Conservation (phyloP, 106 monocot genomes). For the Dioscorea alata region DNA sequence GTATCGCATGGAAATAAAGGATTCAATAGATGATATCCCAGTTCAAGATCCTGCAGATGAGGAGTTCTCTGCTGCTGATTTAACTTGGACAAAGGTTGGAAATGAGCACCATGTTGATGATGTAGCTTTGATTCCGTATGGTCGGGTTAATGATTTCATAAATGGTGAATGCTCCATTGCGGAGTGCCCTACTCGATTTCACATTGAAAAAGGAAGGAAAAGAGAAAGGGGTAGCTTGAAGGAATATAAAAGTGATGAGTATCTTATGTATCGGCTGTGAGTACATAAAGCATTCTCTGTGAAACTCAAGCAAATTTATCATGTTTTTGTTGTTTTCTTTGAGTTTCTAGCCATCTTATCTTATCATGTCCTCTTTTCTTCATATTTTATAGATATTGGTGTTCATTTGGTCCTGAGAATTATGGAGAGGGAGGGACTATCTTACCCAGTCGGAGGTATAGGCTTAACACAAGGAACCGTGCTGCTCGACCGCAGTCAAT, state of each 20-base stretch:
- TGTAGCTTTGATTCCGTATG: conserved; percentile 83
- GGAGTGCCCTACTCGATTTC: conserved; percentile 86
- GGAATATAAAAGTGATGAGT: conserved; percentile 78
- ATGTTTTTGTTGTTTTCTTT: not conserved
- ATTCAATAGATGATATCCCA: conserved; percentile 66
- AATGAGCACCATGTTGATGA: conserved; percentile 67
- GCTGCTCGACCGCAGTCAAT: conserved; percentile 96
- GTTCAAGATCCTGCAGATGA: conserved; percentile 76
- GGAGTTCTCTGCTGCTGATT: conserved; percentile 69
- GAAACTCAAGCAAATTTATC: not conserved
- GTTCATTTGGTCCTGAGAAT: conserved; percentile 98
- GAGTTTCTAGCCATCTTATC: no score
- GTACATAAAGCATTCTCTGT: conserved; percentile 12
- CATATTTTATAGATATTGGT: conserved; percentile 70
- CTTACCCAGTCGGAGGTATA: conserved; percentile 76
- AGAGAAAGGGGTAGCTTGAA: conserved; percentile 58
- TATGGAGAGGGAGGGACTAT: conserved; percentile 88
- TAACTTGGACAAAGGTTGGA: conserved; percentile 80
- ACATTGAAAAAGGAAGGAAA: conserved; percentile 84
- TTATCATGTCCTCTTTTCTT: not conserved
- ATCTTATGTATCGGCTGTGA: conserved; percentile 84
- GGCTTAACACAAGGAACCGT: conserved; percentile 93
- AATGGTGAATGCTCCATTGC: conserved; percentile 62
- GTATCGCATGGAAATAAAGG: conserved; percentile 46
- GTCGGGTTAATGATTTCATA: conserved; percentile 75